Percentiles rank a stretch among this genome's conserved stretches.
phyloP scores from a whole-genome alignment of 2,329 filamentous ascomycete genomes.

The Cadophora malorum region DNA sequence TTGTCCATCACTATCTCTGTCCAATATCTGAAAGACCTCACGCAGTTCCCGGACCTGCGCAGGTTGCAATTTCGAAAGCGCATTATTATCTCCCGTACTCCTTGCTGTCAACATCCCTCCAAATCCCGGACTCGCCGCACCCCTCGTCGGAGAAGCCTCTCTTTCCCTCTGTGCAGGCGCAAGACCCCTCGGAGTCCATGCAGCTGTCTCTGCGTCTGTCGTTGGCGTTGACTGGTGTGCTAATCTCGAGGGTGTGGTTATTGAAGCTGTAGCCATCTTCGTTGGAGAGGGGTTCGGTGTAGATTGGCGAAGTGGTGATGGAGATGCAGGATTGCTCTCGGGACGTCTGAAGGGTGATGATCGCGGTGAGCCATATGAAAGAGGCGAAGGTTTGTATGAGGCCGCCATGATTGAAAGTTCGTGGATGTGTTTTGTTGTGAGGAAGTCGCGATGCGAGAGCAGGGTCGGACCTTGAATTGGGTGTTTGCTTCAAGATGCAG shows the following conservation, averaged over 20 bases:
- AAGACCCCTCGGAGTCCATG: slow-evolving; percentile 45
- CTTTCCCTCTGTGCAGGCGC: slow-evolving; percentile 45
- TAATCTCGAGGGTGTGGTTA: slow-evolving; percentile 53
- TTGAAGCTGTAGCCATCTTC: slow-evolving; percentile 47
- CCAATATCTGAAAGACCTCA: slow-evolving; percentile 92
- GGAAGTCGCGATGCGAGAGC: slow-evolving; percentile 34
- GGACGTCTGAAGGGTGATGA: slow-evolving; percentile 68
- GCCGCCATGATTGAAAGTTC: slow-evolving; percentile 40
- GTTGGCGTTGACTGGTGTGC: slow-evolving; percentile 49
- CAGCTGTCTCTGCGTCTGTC: slow-evolving; percentile 40
- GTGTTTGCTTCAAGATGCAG: background rate
- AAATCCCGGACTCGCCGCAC: slow-evolving; percentile 40
- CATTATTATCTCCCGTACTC: slow-evolving; percentile 48
- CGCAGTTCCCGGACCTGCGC: slow-evolving; percentile 85
- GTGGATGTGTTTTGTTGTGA: slow-evolving; percentile 21
- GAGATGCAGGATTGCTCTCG: slow-evolving; percentile 65
- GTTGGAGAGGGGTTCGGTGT: slow-evolving; percentile 65
- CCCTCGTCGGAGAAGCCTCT: slow-evolving; percentile 44
- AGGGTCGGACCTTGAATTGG: background rate
- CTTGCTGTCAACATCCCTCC: slow-evolving; percentile 39
- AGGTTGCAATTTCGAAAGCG: slow-evolving; percentile 76
- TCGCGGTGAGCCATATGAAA: slow-evolving; percentile 75
- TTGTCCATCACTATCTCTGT: slow-evolving; percentile 83
- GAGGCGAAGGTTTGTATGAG: slow-evolving; percentile 73
- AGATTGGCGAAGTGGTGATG: slow-evolving; percentile 68